Evolutionary conservation across 768 basidiomycete species (phyloP), one percentile per base, ranked within the genome.

Genomic region (Rhizopogon sp.): DNA sequence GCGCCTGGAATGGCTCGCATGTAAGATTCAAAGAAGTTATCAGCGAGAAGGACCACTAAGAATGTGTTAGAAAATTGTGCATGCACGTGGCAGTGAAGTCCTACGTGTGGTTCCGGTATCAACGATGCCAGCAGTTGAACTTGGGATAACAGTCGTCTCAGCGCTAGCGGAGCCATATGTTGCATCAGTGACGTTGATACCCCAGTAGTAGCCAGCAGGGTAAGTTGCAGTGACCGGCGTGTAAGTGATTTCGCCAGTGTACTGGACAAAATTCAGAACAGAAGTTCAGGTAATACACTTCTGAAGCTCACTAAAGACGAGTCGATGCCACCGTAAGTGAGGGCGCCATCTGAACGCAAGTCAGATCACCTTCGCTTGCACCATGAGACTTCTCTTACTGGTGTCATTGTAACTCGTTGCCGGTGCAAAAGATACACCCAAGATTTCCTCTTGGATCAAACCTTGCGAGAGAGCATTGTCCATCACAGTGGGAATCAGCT

Each of bases 91-190:
- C 10, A 20, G 7, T 14, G 5, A 16, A 22, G 3, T 6, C 47
- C 9, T 53, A 54, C 53, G 59, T 39, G 62, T 64, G 14, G 62
- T 63, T 11, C 60, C 60, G 20, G 62, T 63, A 37, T 63, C 62
- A 13, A 63, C 62, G 41, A 63, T 63, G 20, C 62, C 62, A 41
- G 62, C 53, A 9, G 53, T 54, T 22, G 53, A 60, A 13, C 43
- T 43, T 16, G 53, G 45, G 3, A 63, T 58, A 8, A 46, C 42
- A 7, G 56, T 62, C 3, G 22, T 49, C 3, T 43, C 43, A 3
- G 43, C 58, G 35, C 42, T 49, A 29, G 44, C 39, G 22, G 28
- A 17, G 43, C 50, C 50, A 14, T 52, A 52, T 11, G 50, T 52
- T 49, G 50, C 39, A n/a, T 47, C 54, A 6, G 43, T 52, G 46